Evolutionary conservation across 768 basidiomycete species (phyloP).

Genomic region (Chalciporus pseudorubinellus): DNA sequence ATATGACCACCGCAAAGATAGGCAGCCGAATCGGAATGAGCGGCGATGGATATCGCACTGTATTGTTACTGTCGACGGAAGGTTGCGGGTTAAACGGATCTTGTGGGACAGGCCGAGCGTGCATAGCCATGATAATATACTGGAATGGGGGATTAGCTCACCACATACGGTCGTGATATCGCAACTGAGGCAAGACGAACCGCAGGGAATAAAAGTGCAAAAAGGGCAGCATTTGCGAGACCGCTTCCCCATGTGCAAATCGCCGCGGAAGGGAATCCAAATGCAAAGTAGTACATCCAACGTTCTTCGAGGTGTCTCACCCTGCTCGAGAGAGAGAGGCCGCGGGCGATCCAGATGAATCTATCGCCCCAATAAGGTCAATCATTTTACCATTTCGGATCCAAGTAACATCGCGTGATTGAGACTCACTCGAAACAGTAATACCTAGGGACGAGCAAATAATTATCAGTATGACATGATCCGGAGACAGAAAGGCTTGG

Average conservation of each 20-base stretch:
- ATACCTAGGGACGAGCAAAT: conserved; percentile 49
- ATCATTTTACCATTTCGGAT: conserved; percentile 1
- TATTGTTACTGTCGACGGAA: conserved; percentile 34
- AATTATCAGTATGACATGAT: conserved; percentile 5
- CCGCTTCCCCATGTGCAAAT: conserved; percentile 72
- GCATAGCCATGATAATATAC: conserved; percentile 85
- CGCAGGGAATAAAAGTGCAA: conserved; percentile 77
- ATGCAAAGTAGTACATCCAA: conserved; percentile 87
- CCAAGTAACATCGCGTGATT: conserved; percentile 2
- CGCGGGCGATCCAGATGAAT: conserved; percentile 77
- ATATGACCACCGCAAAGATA: conserved; percentile 70
- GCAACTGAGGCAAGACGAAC: conserved; percentile 42
- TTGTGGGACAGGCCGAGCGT: conserved; percentile 67
- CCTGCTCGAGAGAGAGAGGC: conserved; percentile 63
- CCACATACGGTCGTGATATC: not conserved
- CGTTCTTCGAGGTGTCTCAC: conserved; percentile 80
- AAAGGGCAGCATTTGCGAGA: conserved; percentile 78
- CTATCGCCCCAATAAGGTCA: conserved; percentile 38
- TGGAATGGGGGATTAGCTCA: conserved; percentile 29
- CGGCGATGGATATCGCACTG: conserved; percentile 66
- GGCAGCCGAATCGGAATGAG: conserved; percentile 79
- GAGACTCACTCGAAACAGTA: conserved; percentile 82
- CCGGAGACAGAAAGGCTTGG: not conserved
- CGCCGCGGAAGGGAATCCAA: conserved; percentile 74
- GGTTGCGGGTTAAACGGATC: conserved; percentile 70